Base-by-base conservation (phyloP, 164 flowering plant genomes). In the Piper betle region DNA sequence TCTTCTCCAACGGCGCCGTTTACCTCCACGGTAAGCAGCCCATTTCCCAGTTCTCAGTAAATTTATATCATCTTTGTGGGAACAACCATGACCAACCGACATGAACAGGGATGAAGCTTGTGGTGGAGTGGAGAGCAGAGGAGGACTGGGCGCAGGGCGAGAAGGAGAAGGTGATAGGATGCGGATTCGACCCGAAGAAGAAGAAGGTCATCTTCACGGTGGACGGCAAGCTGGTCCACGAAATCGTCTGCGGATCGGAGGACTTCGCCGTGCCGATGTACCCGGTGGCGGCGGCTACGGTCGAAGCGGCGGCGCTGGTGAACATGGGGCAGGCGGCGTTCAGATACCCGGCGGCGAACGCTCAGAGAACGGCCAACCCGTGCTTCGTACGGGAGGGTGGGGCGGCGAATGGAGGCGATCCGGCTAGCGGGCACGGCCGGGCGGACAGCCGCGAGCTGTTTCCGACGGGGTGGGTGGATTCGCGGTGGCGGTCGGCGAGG, bases 401-500 rank as follows among this genome's bases (percentile, higher is more conserved):
- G 12, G 66, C 39, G n/a, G n/a, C 17, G 69, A 68, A 4, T n/a
- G 62, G 74, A n/a, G 2, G 59, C 15, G 66, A 66, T 17, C 72
- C 70, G 37, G 67, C 15, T 1, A 10, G 50, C 15, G 50, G 70
- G 10, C 46, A 82, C 33, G 82, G 82, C 6, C 77, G 68, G 3
- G 62, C 52, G 38, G 98, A 93, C 66, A 93, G 99, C 66, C 70
- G 61, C 52, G 99, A 93, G 70, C 87, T 93, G 5, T 93, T 93
- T 76, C 88, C 99, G 3, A 90, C 90, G 80, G 97, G 88, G 18
- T 78, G 86, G 59, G 74, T 88, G 15, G 91, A 93, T 57, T 57
- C 94, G 1, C 85, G 82, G n/a, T 87, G 96, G 90, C 74, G 74
- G 40, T 38, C 40, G 20, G 18, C 37, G 55, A 64, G 62, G 20